Evolutionary conservation across 495 filamentous ascomycete species (phyloP).

Genomic region (Stereocaulon alpinum): DNA sequence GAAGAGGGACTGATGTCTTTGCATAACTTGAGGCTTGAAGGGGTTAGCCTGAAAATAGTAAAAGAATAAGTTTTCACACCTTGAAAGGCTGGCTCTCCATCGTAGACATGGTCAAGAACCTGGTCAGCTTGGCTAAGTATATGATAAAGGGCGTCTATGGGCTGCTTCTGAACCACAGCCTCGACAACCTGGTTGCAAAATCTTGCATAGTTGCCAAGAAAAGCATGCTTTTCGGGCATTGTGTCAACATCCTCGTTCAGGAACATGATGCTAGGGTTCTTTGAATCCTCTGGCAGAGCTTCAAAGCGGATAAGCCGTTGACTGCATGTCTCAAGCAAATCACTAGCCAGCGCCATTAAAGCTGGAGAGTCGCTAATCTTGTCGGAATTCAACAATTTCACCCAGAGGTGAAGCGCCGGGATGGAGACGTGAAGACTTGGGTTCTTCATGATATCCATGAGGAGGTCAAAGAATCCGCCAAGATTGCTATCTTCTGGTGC

Average conservation of each 20-base stretch:
- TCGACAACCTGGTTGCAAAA: conserved; percentile 83
- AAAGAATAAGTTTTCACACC: conserved; percentile 36
- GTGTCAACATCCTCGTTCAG: conserved; percentile 91
- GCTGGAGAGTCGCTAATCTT: conserved; percentile 53
- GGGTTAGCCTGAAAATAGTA: background rate
- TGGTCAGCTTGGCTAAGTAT: conserved; percentile 69
- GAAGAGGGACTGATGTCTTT: conserved; percentile 65
- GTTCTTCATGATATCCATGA: conserved; percentile 69
- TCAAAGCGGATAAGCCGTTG: conserved; percentile 74
- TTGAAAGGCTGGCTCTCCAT: conserved; percentile 55
- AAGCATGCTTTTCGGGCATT: conserved; percentile 85
- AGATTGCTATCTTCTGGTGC: conserved; percentile 54
- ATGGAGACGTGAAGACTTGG: conserved; percentile 87
- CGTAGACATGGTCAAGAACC: conserved; percentile 65
- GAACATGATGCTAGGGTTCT: conserved; percentile 69
- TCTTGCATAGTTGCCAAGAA: conserved; percentile 91
- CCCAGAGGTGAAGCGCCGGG: conserved; percentile 83
- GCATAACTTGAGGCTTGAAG: conserved; percentile 44
- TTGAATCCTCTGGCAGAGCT: conserved; percentile 64
- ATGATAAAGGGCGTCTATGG: conserved; percentile 76
- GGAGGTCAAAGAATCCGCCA: conserved; percentile 65
- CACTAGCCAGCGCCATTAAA: conserved; percentile 58
- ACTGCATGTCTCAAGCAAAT: conserved; percentile 71
- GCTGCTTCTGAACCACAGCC: conserved; percentile 63
- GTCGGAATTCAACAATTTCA: conserved; percentile 60